These are phyloP conservation scores for Amorphotheca resinae DNA, from an alignment of 495 filamentous ascomycete genomes.

Conservation along the genomic window DNA sequence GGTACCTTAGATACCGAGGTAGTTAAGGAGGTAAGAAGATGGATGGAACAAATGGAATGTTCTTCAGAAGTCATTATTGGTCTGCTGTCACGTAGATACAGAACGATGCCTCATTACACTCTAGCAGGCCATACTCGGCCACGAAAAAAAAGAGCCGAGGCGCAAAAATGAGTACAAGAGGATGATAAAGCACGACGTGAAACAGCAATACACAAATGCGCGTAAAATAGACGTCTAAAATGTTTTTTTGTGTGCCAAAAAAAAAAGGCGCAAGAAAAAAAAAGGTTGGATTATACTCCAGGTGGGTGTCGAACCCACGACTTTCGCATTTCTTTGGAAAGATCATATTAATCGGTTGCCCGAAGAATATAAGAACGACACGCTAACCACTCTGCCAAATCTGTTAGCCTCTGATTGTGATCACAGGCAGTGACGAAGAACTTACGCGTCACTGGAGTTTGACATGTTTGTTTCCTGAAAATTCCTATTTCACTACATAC, in stretches of 20 bases:
- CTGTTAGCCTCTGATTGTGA: slow-evolving; percentile 17
- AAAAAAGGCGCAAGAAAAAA: not conserved
- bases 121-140: too few species aligned
- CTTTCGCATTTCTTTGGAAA: slow-evolving; percentile 18
- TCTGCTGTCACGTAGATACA: too few species aligned
- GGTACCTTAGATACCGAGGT: too few species aligned
- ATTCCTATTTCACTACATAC: slow-evolving; percentile 15
- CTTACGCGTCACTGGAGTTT: slow-evolving; percentile 26
- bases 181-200: too few species aligned
- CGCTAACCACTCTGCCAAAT: slow-evolving; percentile 22
- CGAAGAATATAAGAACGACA: slow-evolving; percentile 25
- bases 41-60: too few species aligned
- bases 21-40: too few species aligned
- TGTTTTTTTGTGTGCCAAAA: slow-evolving; percentile 2
- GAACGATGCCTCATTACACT: too few species aligned
- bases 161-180: too few species aligned
- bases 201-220: too few species aligned
- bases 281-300: slow-evolving; percentile 8
- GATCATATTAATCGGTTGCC: slow-evolving; percentile 22
- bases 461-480: slow-evolving; percentile 17
- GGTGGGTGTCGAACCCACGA: slow-evolving; percentile 17
- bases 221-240: too few species aligned
- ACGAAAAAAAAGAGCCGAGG: too few species aligned
- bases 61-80: too few species aligned
- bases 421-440: slow-evolving; percentile 20